Evolutionary conservation across 2,329 filamentous ascomycete genomes (phyloP).

Genomic region (Neofusicoccum umdonicola): DNA sequence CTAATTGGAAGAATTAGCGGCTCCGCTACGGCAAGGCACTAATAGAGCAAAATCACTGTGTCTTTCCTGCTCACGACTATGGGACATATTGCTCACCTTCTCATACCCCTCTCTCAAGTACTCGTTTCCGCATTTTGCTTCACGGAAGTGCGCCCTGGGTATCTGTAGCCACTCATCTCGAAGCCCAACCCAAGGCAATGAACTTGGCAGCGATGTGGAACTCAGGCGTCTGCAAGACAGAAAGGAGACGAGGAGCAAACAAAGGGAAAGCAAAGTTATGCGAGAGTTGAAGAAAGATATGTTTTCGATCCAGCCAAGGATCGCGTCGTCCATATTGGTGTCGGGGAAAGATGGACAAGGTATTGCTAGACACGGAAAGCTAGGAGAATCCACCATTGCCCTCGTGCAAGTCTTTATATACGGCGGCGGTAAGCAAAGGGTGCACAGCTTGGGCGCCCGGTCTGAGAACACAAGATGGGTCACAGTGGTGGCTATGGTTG

Average conservation of each 20-base stretch:
- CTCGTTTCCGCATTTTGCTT: background rate
- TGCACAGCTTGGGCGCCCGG: too few relatives aligned
- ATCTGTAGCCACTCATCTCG: slow-evolving; percentile 5
- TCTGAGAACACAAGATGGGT: too few relatives aligned
- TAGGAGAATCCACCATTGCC: background rate
- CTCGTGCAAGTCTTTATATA: too few relatives aligned
- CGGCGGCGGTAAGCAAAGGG: too few relatives aligned
- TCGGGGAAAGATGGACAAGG: background rate
- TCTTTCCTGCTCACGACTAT: too few relatives aligned
- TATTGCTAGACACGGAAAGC: background rate
- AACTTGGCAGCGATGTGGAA: background rate
- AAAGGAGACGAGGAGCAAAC: background rate
- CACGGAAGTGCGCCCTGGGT: slow-evolving; percentile 9
- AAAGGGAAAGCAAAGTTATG: background rate
- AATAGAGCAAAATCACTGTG: too few relatives aligned
- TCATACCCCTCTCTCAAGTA: slow-evolving; percentile 14
- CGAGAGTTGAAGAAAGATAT: too few relatives aligned
- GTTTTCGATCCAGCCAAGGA: background rate
- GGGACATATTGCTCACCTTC: background rate
- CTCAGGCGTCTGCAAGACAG: background rate
- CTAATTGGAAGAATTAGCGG: background rate
- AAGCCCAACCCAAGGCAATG: slow-evolving; percentile 9
- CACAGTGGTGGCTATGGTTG: too few relatives aligned
- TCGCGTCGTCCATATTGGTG: background rate
- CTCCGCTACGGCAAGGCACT: too few relatives aligned